These are phyloP conservation scores for Rhinocladiella mackenziei DNA, from an alignment of 2,329 filamentous ascomycete species.

Conservation along the genomic window DNA sequence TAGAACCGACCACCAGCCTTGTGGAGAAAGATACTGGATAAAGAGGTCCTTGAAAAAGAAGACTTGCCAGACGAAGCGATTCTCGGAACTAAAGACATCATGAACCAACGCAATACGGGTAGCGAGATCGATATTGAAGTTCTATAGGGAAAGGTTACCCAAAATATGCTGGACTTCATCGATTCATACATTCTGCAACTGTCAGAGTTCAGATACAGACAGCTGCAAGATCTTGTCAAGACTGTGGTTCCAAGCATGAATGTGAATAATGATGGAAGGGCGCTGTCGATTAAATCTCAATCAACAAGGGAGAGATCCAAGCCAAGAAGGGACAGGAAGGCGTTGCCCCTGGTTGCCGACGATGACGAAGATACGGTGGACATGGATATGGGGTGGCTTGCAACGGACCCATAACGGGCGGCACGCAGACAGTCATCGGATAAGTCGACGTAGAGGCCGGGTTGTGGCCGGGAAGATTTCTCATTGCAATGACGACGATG, in stretches of 20 bases:
- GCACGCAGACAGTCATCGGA: background rate
- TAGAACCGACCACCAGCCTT: constrained; percentile 4
- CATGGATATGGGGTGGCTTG: background rate
- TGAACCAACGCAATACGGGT: constrained; percentile 1
- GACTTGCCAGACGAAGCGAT: constrained; percentile 2
- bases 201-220: background rate
- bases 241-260: background rate
- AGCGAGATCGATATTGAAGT: constrained; percentile 3
- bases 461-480: too few species aligned
- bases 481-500: background rate
- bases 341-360: background rate
- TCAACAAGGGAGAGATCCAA: constrained; percentile 1
- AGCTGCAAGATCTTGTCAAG: constrained; percentile 5
- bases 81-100: constrained; percentile 1
- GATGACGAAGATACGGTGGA: background rate
- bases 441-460: too few species aligned
- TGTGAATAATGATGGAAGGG: background rate
- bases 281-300: too few species aligned
- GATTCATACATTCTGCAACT: constrained; percentile 1
- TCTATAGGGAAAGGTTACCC: constrained; percentile 1
- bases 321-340: background rate
- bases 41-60: background rate
- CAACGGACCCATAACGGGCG: too few species aligned
- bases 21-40: background rate
- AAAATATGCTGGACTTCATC: constrained; percentile 4